Evolutionary conservation across 148 eudicot genomes (phyloP).

Genomic region (Rhododendron williamsianum): DNA sequence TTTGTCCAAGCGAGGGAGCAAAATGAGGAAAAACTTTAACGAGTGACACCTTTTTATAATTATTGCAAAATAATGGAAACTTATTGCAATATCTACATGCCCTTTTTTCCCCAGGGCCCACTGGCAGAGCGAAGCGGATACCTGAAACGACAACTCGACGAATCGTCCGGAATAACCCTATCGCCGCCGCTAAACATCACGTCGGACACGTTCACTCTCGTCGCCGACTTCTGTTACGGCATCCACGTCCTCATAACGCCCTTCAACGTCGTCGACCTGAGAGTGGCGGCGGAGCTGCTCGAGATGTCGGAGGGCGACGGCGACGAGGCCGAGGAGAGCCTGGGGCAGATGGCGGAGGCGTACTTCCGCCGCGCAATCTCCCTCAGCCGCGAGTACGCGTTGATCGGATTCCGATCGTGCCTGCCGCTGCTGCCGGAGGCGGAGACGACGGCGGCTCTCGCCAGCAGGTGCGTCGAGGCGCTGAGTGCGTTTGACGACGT

Average conservation of each 20-base stretch:
- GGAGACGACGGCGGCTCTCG: constrained; percentile 50
- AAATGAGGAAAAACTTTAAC: neutral
- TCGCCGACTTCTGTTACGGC: constrained; percentile 70
- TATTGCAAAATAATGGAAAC: neutral
- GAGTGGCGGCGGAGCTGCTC: constrained; percentile 53
- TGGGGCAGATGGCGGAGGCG: constrained; percentile 48
- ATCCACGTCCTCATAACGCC: constrained; percentile 47
- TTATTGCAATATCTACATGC: neutral
- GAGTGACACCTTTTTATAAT: neutral
- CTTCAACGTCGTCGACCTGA: constrained; percentile 55
- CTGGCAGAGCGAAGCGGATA: constrained; percentile 52
- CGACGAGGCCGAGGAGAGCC: constrained; percentile 20
- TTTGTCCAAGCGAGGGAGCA: neutral
- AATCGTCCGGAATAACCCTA: constrained; percentile 41
- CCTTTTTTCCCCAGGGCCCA: constrained; percentile 33
- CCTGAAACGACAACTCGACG: constrained; percentile 53
- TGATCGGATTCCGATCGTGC: constrained; percentile 44
- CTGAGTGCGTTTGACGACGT: constrained; percentile 38
- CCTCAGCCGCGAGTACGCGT: constrained; percentile 34
- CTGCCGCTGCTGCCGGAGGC: constrained; percentile 62
- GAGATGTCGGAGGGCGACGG: constrained; percentile 35
- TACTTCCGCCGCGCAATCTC: constrained; percentile 50
- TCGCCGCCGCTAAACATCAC: constrained; percentile 71
- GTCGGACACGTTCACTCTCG: constrained; percentile 48
- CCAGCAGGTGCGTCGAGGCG: constrained; percentile 62